phyloP scores from a whole-genome alignment of 1,139 yeast genomes.

The Diutina mesorugosa region DNA sequence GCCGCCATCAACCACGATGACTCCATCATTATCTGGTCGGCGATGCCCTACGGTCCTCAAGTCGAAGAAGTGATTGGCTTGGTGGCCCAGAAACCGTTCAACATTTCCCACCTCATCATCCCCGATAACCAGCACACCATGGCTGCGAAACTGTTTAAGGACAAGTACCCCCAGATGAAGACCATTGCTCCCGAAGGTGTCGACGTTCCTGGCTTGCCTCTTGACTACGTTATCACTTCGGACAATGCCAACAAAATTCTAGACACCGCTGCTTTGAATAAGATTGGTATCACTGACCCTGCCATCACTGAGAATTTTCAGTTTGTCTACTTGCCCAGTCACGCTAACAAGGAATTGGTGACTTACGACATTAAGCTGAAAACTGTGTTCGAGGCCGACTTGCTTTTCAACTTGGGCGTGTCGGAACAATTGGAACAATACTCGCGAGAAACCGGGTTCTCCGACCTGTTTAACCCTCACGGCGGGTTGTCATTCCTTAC shows the following conservation, averaged over 20 bases:
- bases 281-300: conserved; percentile 16
- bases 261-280: conserved; percentile 9
- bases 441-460: conserved; percentile 31
- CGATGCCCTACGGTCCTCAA: conserved; percentile 43
- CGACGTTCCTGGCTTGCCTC: conserved; percentile 11
- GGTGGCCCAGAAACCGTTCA: conserved; percentile 13
- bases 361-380: conserved; percentile 32
- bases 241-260: conserved; percentile 15
- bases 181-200: conserved; percentile 36
- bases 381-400: conserved; percentile 42
- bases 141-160: conserved; percentile 42
- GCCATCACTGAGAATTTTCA: conserved; percentile 28
- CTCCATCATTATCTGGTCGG: conserved; percentile 41
- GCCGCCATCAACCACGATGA: conserved; percentile 29
- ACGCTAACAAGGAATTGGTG: conserved; percentile 42
- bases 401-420: conserved; percentile 32
- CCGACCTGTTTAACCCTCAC: conserved; percentile 21
- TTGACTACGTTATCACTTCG: conserved; percentile 7
- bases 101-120: conserved; percentile 23
- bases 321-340: conserved; percentile 42
- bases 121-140: conserved; percentile 45
- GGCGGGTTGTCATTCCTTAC: conserved; percentile 26
- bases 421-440: conserved; percentile 16
- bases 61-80: conserved; percentile 25
- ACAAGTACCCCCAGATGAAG: conserved; percentile 31